These are phyloP conservation scores for Syzygium syzygioides DNA, from an alignment of 441 rosid species.

Conservation along the genomic window DNA sequence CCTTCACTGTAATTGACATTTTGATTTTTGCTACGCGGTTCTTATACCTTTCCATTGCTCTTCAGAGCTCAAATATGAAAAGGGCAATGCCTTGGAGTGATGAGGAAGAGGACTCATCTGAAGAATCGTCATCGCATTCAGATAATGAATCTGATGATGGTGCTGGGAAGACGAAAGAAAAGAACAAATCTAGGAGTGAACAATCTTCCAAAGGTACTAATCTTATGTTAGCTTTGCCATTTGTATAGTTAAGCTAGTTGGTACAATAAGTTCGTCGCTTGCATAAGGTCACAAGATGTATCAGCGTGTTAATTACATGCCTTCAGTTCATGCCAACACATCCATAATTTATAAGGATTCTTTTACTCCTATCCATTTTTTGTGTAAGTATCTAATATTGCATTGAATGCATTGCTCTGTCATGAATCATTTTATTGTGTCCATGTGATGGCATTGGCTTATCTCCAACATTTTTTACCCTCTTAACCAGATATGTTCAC, in stretches of 20 bases:
- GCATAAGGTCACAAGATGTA: background rate
- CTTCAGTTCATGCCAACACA: background rate
- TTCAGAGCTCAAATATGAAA: constrained; percentile 39
- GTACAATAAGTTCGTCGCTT: background rate
- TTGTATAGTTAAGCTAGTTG: background rate
- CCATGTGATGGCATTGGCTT: background rate
- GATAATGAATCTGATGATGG: constrained; percentile 34
- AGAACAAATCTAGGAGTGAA: constrained; percentile 5
- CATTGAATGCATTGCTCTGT: background rate
- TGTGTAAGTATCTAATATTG: background rate
- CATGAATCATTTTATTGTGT: background rate
- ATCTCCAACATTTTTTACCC: background rate
- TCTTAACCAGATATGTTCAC: background rate
- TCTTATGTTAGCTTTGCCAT: background rate
- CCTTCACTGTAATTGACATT: background rate
- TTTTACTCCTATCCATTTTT: background rate
- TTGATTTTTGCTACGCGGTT: background rate
- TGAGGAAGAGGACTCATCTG: constrained; percentile 42
- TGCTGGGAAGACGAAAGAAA: constrained; percentile 20
- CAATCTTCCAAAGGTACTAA: constrained; percentile 35
- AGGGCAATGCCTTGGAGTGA: constrained; percentile 67
- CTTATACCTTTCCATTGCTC: background rate
- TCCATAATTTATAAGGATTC: background rate
- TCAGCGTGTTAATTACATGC: background rate
- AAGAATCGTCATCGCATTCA: constrained; percentile 48